These are phyloP conservation scores for Scleroderma citrinum DNA, from an alignment of 768 basidiomycete genomes.

Conservation along the genomic window DNA sequence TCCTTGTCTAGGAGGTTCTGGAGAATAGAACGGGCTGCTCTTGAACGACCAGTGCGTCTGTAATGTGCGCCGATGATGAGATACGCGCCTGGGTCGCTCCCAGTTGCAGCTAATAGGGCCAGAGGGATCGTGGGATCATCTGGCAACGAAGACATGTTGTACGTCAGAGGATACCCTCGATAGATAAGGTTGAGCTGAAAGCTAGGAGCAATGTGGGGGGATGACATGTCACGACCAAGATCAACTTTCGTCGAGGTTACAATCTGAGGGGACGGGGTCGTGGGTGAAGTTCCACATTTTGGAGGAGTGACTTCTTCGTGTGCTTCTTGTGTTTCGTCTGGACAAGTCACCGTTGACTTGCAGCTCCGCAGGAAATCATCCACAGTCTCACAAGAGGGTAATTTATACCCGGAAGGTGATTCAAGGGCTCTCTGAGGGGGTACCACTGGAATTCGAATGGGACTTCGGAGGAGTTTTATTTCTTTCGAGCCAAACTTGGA, in stretches of 20 bases:
- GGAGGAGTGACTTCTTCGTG: constrained; percentile 9
- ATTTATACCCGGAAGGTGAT: neutral
- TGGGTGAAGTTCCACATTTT: constrained; percentile 4
- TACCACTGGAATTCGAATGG: constrained; percentile 5
- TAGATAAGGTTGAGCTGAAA: constrained; percentile 20
- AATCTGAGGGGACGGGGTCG: neutral
- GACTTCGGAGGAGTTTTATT: no score
- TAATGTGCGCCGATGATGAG: constrained; percentile 27
- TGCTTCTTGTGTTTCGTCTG: constrained; percentile 7
- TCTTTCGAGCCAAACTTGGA: no score
- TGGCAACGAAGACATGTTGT: constrained; percentile 24
- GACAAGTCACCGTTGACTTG: neutral
- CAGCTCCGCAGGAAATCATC: constrained; percentile 21
- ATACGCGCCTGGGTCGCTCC: constrained; percentile 29
- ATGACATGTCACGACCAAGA: neutral
- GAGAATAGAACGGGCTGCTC: constrained; percentile 24
- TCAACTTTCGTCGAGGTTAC: neutral
- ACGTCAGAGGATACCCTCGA: constrained; percentile 24
- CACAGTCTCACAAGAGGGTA: constrained; percentile 7
- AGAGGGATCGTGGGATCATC: constrained; percentile 25
- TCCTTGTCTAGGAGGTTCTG: constrained; percentile 15
- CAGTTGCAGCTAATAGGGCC: constrained; percentile 19
- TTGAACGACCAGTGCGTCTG: constrained; percentile 28
- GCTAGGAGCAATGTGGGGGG: constrained; percentile 1
- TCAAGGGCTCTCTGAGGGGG: neutral